Base-by-base conservation (phyloP, 805 yeast species). In the Candida yuanshanica region DNA sequence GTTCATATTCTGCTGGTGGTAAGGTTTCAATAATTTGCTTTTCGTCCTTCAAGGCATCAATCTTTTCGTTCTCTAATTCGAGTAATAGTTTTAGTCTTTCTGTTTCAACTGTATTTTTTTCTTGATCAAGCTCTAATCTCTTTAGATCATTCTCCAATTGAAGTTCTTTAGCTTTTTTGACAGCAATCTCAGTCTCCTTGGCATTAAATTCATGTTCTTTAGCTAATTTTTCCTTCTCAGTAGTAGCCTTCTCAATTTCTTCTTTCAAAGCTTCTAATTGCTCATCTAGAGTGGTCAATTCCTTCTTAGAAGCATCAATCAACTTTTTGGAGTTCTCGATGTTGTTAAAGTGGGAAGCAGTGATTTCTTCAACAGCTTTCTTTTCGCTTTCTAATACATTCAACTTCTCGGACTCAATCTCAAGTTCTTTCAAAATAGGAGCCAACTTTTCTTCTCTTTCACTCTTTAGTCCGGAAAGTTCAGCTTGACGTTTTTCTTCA, bases 391-490 rank as follows among this genome's bases (percentile, higher is more conserved):
- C 69, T 50, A 79, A 64, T n/a, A 70, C 72, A 37, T 65, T 62
- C 54, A 79, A 66, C 46, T 72, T 70, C 20, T 62, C 64, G 26
- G 69, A 67, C 61, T 79, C 84, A 23, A 52, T 52, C 45, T 66
- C 68, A 52, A 77, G 65, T 51, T 74, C 79, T 27, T 68, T 77
- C 50, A 77, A 65, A 17, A 71, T 59, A 36, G 86, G 86, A 37
- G 73, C 70, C 48, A 78, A 57, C 37, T 69, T 70, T 42, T 65
- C 75, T 51, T 77, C 81, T 50, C 70, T 69, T 51, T 73, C 81
- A 12, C 65, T 63, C 55, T 77, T 77, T 59, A 75, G 48, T 24
- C 43, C 51, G 13, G 33, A 37, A 23, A 74, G 51, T 49, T 66
- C 68, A 34, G 69, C 75, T 47, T 68, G 66, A 36, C 75, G 71